phyloP scores from a whole-genome alignment of 306 rosid species.

The Acacia melanoxylon region DNA sequence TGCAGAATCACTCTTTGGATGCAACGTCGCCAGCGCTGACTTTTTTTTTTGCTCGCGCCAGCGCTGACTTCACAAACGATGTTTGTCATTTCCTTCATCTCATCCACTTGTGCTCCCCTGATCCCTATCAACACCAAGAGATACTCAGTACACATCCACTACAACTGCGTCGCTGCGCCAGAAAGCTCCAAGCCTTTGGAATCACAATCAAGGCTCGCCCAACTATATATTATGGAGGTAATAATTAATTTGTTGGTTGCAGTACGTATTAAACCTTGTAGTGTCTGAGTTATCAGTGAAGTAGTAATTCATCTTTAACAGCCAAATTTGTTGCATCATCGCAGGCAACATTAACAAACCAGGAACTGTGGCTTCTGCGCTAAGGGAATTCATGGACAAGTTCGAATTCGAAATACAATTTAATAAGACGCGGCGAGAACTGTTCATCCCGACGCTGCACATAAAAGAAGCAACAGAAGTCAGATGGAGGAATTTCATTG shows the following conservation, averaged over 20 bases:
- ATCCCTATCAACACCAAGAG: not conserved
- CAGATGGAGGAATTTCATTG: constrained; percentile 31
- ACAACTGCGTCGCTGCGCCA: not conserved
- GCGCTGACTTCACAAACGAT: not conserved
- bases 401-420: not conserved
- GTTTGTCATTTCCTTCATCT: not conserved
- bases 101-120: not conserved
- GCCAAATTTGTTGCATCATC: too few species aligned
- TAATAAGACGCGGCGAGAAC: not conserved
- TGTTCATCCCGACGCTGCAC: not conserved
- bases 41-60: too few species aligned
- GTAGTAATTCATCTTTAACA: too few species aligned
- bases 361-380: not conserved
- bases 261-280: too few species aligned
- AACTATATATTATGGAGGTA: not conserved
- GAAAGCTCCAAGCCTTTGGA: not conserved
- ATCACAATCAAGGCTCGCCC: not conserved
- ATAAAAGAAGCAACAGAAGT: constrained; percentile 14
- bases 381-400: not conserved
- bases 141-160: not conserved
- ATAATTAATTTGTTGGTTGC: not conserved
- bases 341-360: too few species aligned
- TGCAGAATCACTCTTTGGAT: too few species aligned
- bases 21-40: too few species aligned
- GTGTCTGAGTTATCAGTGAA: too few species aligned